Evolutionary conservation across 805 yeast genomes (phyloP).

Genomic region (Lachancea waltii): DNA sequence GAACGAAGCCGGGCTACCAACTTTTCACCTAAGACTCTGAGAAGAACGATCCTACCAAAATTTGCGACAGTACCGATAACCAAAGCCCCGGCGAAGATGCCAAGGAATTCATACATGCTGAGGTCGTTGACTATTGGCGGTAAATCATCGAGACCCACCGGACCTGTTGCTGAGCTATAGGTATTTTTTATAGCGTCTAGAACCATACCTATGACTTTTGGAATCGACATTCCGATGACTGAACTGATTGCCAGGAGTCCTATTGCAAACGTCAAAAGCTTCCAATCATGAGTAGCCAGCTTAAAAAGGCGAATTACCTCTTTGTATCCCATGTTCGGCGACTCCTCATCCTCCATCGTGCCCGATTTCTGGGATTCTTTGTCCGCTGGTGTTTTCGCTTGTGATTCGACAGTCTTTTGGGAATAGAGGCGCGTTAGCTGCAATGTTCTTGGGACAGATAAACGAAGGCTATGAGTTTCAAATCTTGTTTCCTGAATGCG

Average conservation of each 20-base stretch:
- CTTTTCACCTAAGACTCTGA: slow-evolving; percentile 67
- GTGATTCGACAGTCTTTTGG: not conserved
- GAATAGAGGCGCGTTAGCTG: too few relatives aligned
- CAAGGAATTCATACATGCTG: slow-evolving; percentile 54
- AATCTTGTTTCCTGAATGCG: too few relatives aligned
- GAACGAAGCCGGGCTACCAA: slow-evolving; percentile 79
- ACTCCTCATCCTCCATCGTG: not conserved
- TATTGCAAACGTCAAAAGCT: slow-evolving; percentile 39
- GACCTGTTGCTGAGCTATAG: slow-evolving; percentile 17
- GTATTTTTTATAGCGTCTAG: slow-evolving; percentile 42
- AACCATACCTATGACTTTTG: slow-evolving; percentile 50
- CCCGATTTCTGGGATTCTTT: not conserved
- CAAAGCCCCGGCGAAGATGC: slow-evolving; percentile 51
- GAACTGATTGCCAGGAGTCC: slow-evolving; percentile 42
- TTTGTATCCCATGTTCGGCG: slow-evolving; percentile 20
- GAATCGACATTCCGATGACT: slow-evolving; percentile 45
- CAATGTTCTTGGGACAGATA: too few relatives aligned
- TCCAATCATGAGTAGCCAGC: slow-evolving; percentile 42
- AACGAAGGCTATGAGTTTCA: too few relatives aligned
- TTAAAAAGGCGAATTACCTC: slow-evolving; percentile 38
- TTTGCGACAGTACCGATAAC: slow-evolving; percentile 63
- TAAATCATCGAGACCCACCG: slow-evolving; percentile 25
- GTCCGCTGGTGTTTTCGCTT: not conserved
- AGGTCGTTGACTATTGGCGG: slow-evolving; percentile 44
- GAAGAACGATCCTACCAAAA: slow-evolving; percentile 55